Conservation (phyloP, 768 basidiomycete genomes). For the Boletus fagicola region DNA sequence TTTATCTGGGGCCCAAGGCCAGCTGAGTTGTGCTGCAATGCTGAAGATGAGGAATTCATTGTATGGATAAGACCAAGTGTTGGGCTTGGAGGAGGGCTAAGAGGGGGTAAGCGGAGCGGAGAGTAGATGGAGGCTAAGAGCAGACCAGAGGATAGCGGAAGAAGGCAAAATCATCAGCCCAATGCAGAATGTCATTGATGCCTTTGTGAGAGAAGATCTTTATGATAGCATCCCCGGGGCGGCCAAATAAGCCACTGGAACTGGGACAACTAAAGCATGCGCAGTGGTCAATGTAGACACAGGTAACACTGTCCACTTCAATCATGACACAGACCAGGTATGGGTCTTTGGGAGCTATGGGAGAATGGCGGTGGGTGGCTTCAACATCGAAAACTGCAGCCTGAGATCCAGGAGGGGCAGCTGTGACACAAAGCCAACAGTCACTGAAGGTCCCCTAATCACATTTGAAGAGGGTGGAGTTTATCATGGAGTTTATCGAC, state of each 20-base stretch:
- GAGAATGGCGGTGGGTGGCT: neutral
- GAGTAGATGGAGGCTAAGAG: too few species aligned
- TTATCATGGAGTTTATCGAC: neutral
- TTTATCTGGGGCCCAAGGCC: neutral
- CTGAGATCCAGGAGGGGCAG: neutral
- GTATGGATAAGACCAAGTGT: neutral
- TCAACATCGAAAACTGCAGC: neutral
- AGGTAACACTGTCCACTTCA: neutral
- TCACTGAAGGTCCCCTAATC: neutral
- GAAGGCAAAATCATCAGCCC: neutral
- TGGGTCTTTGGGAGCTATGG: neutral
- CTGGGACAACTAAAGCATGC: neutral
- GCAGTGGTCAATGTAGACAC: neutral
- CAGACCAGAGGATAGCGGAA: neutral
- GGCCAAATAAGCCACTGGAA: neutral
- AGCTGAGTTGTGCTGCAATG: rapidly evolving
- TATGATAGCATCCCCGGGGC: neutral
- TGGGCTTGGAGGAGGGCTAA: neutral
- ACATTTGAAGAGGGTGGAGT: neutral
- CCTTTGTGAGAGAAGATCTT: neutral
- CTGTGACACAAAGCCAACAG: neutral
- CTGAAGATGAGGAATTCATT: neutral
- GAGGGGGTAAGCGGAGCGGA: too few species aligned
- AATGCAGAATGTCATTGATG: neutral
- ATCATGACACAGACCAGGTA: neutral